These are phyloP conservation scores for Perkinsela sp. DNA, from an alignment of 208 protist species.

Conservation along the genomic window DNA sequence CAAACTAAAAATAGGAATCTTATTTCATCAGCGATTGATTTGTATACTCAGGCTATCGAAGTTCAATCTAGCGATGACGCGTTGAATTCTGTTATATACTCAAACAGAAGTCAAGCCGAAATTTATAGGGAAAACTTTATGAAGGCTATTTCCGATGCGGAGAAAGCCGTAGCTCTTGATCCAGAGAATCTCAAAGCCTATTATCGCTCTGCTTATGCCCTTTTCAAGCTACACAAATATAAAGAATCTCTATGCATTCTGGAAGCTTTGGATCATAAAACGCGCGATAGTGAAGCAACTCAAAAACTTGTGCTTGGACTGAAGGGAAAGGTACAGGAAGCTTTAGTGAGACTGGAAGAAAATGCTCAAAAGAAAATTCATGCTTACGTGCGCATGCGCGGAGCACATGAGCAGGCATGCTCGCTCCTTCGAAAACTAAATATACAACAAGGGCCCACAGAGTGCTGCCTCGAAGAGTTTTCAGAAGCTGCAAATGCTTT, in stretches of 20 bases:
- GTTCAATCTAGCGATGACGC: constrained; percentile 29
- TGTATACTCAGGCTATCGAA: constrained; percentile 50
- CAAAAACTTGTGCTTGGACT: not conserved
- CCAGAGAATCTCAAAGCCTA: constrained; percentile 46
- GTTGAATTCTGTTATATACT: constrained; percentile 31
- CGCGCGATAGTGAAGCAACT: not conserved
- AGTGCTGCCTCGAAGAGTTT: not conserved
- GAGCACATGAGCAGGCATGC: not conserved
- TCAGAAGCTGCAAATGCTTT: not conserved
- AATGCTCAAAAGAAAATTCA: not conserved
- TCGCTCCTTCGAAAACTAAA: not conserved
- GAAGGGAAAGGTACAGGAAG: not conserved
- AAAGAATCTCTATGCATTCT: not conserved
- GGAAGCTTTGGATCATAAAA: not conserved
- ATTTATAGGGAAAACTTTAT: constrained; percentile 59
- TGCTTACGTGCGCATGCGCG: not conserved
- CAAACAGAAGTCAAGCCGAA: constrained; percentile 45
- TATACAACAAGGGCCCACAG: not conserved
- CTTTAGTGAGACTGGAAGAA: not conserved
- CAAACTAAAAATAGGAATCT: constrained; percentile 43
- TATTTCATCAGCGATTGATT: constrained; percentile 29
- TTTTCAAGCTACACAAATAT: not conserved
- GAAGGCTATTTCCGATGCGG: constrained; percentile 37
- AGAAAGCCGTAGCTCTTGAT: constrained; percentile 37
- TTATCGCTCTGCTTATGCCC: constrained; percentile 21